Conservation (phyloP, 768 basidiomycete genomes). For the Suillus variegatus region DNA sequence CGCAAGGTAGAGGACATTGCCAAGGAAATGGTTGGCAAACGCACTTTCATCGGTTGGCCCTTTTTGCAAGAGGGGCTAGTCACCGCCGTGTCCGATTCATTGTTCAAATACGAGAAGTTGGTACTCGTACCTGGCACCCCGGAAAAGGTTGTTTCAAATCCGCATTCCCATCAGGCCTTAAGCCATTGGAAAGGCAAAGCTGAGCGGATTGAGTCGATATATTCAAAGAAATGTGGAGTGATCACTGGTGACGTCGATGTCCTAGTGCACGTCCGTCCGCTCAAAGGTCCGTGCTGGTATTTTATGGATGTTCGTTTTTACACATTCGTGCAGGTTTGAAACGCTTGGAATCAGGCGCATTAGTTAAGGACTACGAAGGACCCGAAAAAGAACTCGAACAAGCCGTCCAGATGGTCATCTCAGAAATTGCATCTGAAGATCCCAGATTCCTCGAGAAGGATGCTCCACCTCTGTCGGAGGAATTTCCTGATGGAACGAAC, state of each 20-base stretch:
- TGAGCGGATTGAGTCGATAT: slow-evolving; percentile 77
- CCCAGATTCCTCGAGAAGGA: slow-evolving; percentile 82
- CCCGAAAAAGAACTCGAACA: slow-evolving; percentile 81
- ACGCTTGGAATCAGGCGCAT: slow-evolving; percentile 83
- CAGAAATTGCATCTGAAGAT: slow-evolving; percentile 84
- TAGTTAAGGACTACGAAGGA: slow-evolving; percentile 93
- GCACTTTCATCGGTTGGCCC: slow-evolving; percentile 88
- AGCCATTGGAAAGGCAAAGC: slow-evolving; percentile 79
- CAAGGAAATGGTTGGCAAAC: slow-evolving; percentile 68
- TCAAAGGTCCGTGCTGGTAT: slow-evolving; percentile 67
- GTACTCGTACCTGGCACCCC: slow-evolving; percentile 49
- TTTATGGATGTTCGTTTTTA: background rate
- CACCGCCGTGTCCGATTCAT: slow-evolving; percentile 79
- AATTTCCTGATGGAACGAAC: slow-evolving; percentile 87
- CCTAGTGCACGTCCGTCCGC: slow-evolving; percentile 82
- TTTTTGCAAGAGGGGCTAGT: slow-evolving; percentile 93
- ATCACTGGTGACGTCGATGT: slow-evolving; percentile 81
- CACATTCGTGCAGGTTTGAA: slow-evolving; percentile 65
- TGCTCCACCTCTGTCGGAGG: slow-evolving; percentile 79
- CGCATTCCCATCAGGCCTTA: slow-evolving; percentile 70
- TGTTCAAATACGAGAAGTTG: slow-evolving; percentile 84
- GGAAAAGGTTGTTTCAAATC: slow-evolving; percentile 64
- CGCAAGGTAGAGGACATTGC: slow-evolving; percentile 76
- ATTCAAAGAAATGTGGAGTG: slow-evolving; percentile 89
- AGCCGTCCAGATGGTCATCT: slow-evolving; percentile 84